These are phyloP conservation scores for Scheffersomyces parashehatae DNA, from an alignment of 1,139 yeast genomes.

Conservation along the genomic window DNA sequence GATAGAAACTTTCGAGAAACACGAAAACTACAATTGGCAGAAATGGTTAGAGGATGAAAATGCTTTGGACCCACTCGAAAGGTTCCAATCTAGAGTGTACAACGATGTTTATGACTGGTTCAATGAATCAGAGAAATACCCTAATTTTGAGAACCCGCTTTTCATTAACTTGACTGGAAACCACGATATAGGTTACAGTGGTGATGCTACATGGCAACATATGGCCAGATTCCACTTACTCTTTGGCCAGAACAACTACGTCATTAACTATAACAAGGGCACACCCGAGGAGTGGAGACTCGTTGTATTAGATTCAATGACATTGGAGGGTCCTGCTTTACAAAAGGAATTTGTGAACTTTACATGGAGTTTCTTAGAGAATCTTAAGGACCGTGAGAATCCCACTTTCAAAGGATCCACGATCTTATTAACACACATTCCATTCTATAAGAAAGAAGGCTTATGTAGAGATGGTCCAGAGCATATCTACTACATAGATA, in stretches of 20 bases:
- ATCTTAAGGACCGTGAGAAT: slow-evolving; percentile 48
- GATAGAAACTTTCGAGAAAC: slow-evolving; percentile 45
- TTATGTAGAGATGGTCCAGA: slow-evolving; percentile 85
- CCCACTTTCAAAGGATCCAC: slow-evolving; percentile 71
- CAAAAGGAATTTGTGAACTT: slow-evolving; percentile 67
- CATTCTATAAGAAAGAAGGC: slow-evolving; percentile 78
- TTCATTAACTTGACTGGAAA: slow-evolving; percentile 88
- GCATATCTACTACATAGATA: slow-evolving; percentile 58
- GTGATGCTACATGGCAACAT: slow-evolving; percentile 92
- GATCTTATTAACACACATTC: slow-evolving; percentile 83
- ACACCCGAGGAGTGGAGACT: slow-evolving; percentile 75
- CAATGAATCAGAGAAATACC: slow-evolving; percentile 28
- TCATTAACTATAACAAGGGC: slow-evolving; percentile 65
- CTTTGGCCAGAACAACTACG: slow-evolving; percentile 85
- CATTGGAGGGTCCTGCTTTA: slow-evolving; percentile 88
- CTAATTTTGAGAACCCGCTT: slow-evolving; percentile 48
- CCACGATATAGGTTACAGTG: slow-evolving; percentile 94
- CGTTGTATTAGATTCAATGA: slow-evolving; percentile 79
- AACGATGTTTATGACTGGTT: slow-evolving; percentile 70
- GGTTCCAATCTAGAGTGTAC: slow-evolving; percentile 53
- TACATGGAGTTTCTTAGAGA: slow-evolving; percentile 72
- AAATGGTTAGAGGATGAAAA: slow-evolving; percentile 41
- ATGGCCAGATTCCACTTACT: slow-evolving; percentile 71
- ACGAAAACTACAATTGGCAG: slow-evolving; percentile 58
- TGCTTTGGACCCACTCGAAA: slow-evolving; percentile 39